A percentile compares a stretch with the other conserved stretches of the same genome.
These are phyloP conservation scores for Lipomyces lipofer DNA, from an alignment of 805 yeast genomes.

Conservation along the genomic window DNA sequence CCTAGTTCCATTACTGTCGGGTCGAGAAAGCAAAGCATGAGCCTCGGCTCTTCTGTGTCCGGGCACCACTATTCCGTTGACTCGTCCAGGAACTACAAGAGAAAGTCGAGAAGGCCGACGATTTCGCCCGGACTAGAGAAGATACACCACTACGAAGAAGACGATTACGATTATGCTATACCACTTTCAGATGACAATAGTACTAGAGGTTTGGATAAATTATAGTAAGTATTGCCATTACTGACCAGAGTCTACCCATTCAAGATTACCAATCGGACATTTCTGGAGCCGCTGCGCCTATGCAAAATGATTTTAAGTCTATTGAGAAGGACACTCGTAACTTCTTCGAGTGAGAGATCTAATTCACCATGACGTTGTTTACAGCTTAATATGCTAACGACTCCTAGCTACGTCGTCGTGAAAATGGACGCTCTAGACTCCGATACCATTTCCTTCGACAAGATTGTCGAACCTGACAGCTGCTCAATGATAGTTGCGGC, in stretches of 20 bases:
- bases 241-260: too few species aligned
- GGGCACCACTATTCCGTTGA: too few species aligned
- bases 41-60: too few species aligned
- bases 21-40: neutral
- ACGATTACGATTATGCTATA: neutral
- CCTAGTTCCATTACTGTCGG: neutral
- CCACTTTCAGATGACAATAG: conserved; percentile 1
- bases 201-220: too few species aligned
- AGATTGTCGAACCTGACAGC: conserved; percentile 9
- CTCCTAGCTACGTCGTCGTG: conserved; percentile 13
- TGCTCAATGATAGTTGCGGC: conserved; percentile 15
- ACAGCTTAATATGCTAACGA: neutral
- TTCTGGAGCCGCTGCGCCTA: too few species aligned
- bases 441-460: conserved; percentile 4
- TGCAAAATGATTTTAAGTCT: neutral
- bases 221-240: too few species aligned
- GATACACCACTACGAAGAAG: neutral
- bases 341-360: conserved; percentile 27
- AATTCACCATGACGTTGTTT: too few species aligned
- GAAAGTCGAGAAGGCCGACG: neutral
- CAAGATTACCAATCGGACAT: too few species aligned
- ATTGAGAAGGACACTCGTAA: conserved; percentile 23
- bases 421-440: conserved; percentile 5
- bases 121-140: conserved; percentile 1
- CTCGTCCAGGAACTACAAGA: too few species aligned